A percentile compares a stretch with the other conserved stretches of the same genome.
Evolutionary conservation across 2,329 filamentous ascomycete genomes (phyloP).

Genomic region (Alternaria angustiovoidea): DNA sequence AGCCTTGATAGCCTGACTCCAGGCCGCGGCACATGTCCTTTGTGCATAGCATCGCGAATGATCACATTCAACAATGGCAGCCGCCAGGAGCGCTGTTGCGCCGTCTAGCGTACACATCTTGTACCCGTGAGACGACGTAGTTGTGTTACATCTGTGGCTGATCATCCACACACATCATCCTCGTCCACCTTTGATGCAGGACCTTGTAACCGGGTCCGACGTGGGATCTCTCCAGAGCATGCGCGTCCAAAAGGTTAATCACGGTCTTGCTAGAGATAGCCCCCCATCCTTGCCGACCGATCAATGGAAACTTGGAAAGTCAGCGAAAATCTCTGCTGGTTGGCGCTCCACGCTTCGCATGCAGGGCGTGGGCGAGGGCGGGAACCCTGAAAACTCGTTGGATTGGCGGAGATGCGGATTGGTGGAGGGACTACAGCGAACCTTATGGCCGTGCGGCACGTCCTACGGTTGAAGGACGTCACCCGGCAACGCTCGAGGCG

Average conservation of each 20-base stretch:
- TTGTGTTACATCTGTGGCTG: slow-evolving; percentile 5
- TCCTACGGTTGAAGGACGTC: slow-evolving; percentile 28
- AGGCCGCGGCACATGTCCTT: not conserved
- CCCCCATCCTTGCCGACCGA: slow-evolving; percentile 4
- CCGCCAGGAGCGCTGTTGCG: slow-evolving; percentile 5
- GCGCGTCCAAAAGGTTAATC: slow-evolving; percentile 3
- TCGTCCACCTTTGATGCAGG: not conserved
- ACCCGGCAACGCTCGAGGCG: slow-evolving; percentile 13
- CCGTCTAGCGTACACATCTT: slow-evolving; percentile 4
- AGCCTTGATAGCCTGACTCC: not conserved
- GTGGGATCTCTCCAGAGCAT: slow-evolving; percentile 2
- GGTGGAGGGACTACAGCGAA: slow-evolving; percentile 23
- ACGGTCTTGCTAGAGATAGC: not conserved
- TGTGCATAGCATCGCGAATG: not conserved
- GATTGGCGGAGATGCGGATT: slow-evolving; percentile 12
- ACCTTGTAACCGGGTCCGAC: not conserved
- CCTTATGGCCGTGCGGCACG: slow-evolving; percentile 23
- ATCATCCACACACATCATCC: slow-evolving; percentile 1
- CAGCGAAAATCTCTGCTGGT: slow-evolving; percentile 19
- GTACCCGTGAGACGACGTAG: slow-evolving; percentile 4
- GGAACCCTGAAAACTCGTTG: slow-evolving; percentile 5
- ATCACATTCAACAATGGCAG: slow-evolving; percentile 4
- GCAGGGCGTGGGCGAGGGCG: slow-evolving; percentile 10
- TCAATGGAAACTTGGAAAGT: slow-evolving; percentile 3
- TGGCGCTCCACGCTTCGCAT: slow-evolving; percentile 11